Conservation (phyloP, 306 rosid genomes). For the Lotus japonicus region DNA sequence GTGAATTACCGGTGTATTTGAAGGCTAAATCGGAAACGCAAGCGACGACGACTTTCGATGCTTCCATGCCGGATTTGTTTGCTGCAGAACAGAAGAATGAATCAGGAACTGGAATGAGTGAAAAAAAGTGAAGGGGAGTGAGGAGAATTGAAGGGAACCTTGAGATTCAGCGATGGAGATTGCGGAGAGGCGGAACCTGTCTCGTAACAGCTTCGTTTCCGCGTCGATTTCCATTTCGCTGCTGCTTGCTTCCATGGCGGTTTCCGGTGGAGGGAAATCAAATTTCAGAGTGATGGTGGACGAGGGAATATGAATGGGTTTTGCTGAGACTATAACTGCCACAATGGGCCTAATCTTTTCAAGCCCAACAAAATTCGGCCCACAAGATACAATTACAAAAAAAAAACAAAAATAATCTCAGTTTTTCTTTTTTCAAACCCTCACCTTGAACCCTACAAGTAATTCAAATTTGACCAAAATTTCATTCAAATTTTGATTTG, state of each 20-base stretch:
- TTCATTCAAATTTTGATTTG: too few relatives aligned
- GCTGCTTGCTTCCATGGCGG: constrained; percentile 17
- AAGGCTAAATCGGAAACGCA: constrained; percentile 78
- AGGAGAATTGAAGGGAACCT: constrained; percentile 38
- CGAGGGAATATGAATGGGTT: too few relatives aligned
- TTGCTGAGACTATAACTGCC: too few relatives aligned
- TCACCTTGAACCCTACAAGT: too few relatives aligned
- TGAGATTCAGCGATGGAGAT: constrained; percentile 60
- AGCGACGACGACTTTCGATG: constrained; percentile 62
- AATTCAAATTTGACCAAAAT: too few relatives aligned
- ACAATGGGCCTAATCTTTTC: too few relatives aligned
- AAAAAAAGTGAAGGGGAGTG: not conserved
- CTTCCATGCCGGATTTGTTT: constrained; percentile 47
- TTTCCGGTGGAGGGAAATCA: constrained; percentile 4
- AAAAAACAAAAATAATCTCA: too few relatives aligned
- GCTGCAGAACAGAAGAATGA: constrained; percentile 7
- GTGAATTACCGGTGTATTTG: constrained; percentile 61
- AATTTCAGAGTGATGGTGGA: not conserved
- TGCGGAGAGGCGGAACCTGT: constrained; percentile 65
- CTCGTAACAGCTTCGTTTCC: constrained; percentile 48
- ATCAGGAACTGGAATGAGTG: constrained; percentile 11
- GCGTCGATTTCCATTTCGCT: constrained; percentile 34
- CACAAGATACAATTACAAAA: too few relatives aligned
- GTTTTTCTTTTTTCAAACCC: too few relatives aligned
- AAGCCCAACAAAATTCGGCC: too few relatives aligned